phyloP scores from a whole-genome alignment of 257 asterid species.

The Penstemon barbatus region DNA sequence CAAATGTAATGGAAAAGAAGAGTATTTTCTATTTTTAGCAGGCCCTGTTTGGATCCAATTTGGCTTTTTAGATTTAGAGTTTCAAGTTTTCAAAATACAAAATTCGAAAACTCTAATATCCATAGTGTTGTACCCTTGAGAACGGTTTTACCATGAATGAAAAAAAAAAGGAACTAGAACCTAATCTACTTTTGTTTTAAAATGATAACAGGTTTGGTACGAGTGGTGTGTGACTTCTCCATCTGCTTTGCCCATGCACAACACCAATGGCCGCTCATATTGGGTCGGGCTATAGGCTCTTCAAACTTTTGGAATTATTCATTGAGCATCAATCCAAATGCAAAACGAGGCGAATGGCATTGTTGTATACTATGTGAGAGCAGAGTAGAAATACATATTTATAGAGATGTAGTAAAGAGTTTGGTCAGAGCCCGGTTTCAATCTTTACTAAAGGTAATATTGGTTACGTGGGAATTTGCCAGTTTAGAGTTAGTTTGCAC shows the following conservation, averaged over 20 bases:
- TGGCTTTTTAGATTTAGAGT: too few relatives aligned
- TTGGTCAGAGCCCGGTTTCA: neutral
- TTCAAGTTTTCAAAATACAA: too few relatives aligned
- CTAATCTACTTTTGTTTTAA: neutral
- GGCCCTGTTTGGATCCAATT: too few relatives aligned
- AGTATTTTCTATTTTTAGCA: too few relatives aligned
- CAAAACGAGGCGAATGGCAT: constrained; percentile 12
- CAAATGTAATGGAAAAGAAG: neutral
- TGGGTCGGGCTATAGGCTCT: constrained; percentile 82
- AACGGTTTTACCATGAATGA: neutral
- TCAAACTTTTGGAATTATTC: neutral
- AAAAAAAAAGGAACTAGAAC: neutral
- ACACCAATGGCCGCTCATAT: constrained; percentile 86
- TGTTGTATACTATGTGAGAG: constrained; percentile 32
- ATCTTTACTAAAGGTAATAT: neutral
- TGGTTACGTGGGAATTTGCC: neutral
- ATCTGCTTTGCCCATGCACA: constrained; percentile 71
- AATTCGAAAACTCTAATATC: too few relatives aligned
- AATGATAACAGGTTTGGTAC: constrained; percentile 75
- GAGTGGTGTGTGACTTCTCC: constrained; percentile 93
- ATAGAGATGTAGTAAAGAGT: neutral
- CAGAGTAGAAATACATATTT: constrained; percentile 14
- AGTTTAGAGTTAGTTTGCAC: neutral
- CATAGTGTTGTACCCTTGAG: neutral
- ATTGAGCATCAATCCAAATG: neutral